Evolutionary conservation across 352 stramenopile genomes (phyloP), one percentile per base, ranked within the genome.

Genomic region (Phytophthora rubi): DNA sequence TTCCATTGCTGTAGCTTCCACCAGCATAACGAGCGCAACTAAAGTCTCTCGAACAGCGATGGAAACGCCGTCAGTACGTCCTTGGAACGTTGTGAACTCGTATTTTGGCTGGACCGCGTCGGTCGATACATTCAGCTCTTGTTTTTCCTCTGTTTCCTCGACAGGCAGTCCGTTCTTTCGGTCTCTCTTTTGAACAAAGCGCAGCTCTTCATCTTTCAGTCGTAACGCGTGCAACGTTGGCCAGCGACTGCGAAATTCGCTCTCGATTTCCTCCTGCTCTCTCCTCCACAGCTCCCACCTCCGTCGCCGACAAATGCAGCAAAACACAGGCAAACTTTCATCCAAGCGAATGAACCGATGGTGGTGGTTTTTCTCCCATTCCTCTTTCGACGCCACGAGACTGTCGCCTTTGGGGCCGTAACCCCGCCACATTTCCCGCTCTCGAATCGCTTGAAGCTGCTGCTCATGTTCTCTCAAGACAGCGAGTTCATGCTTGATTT

Each of bases 331-430:
- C 3, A 81, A 15, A 53, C 23, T 44, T 2, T 63, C 23, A 0
- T 61, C 23, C 32, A 83, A 69, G 3, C 73, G 77, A 53, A 93
- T 89, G 13, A 81, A 81, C 23, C 83, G 82, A 60, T 93, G 85
- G 2, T 91, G 85, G 33, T 93, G 83, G 9, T 89, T 78, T 48
- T 83, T 89, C 62, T 90, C 80, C 85, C 85, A 93, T 37, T 86
- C 70, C 53, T 91, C 80, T 55, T 82, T 89, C 0, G 62, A 28
- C 8, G 66, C 54, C n/a, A 85, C 53, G 1, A 75, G 52, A 44
- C 49, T 71, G 0, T 71, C 71, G 5, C 59, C 69, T 16, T 75
- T 48, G 2, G 48, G 35, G 6, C 59, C 53, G 32, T 80, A 78
- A 1, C 59, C 64, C 28, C 63, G 53, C 2, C 59, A 51, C 30